Conservation (phyloP, 768 basidiomycete genomes). For the Termitomyces sp. region DNA sequence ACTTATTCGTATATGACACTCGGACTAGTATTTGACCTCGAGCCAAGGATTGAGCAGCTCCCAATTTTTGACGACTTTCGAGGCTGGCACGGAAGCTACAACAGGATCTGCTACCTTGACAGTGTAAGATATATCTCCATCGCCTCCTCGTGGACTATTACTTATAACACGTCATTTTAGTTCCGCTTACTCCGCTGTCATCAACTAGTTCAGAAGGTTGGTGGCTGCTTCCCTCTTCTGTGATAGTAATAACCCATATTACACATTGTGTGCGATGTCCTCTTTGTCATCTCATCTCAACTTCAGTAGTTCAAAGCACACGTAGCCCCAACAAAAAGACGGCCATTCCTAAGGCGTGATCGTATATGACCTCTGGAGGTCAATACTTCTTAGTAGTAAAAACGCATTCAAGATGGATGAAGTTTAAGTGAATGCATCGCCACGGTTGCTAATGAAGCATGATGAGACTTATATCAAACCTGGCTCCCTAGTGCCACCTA, state of each 20-base stretch:
- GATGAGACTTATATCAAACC: too few relatives aligned
- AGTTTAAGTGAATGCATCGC: too few relatives aligned
- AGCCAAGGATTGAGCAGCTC: conserved; percentile 39
- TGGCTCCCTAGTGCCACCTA: background rate
- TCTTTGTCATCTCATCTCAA: background rate
- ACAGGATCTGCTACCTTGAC: conserved; percentile 49
- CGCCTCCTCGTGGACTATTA: background rate
- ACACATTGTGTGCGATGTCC: background rate
- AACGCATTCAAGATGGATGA: background rate
- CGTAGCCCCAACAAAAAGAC: background rate
- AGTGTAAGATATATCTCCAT: conserved; percentile 33
- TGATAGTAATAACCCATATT: background rate
- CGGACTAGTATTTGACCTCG: conserved; percentile 42
- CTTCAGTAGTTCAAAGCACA: background rate
- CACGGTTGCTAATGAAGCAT: too few relatives aligned
- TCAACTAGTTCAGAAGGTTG: background rate
- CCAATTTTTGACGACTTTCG: conserved; percentile 53
- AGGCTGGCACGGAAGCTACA: conserved; percentile 62
- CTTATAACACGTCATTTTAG: background rate
- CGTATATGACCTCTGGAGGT: background rate
- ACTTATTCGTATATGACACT: background rate
- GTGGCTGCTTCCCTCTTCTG: background rate
- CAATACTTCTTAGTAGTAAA: background rate
- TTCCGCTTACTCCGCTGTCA: background rate
- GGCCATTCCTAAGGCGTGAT: background rate